Base-by-base conservation (phyloP, 495 filamentous ascomycete species). In the Tuber brumale region DNA sequence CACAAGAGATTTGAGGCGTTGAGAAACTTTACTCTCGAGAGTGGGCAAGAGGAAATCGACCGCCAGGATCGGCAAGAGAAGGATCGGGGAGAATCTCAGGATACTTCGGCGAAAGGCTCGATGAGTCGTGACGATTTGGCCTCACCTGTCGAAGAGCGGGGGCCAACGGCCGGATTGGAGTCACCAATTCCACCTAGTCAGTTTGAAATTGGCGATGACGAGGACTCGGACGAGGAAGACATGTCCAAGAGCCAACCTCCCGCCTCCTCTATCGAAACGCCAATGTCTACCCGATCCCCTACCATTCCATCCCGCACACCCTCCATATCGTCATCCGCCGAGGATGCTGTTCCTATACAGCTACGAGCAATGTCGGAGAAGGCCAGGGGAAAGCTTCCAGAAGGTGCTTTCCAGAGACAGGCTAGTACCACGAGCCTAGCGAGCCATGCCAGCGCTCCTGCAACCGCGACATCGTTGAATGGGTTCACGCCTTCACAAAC, bases 321-420 rank as follows among this genome's bases (percentile, higher is more conserved):
- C 9, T 97, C 94, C 0, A 84, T 91, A 23, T 90, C 92, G 23
- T 94, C 89, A 0, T 88, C 88, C 2, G 85, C 89, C 1, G 95
- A 97, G 75, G 93, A 95, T 80, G 91, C 92, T 39, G 89, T 97
- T 18, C 93, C 94, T n/a, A 86, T 91, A 46, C 95, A 97, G 80
- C 83, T 96, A n/a, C 89, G 93, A 70, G 95, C 94, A 70, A 99
- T 98, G 94, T 97, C 95, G 16, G 95, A 99, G 84, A 99, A 98
- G 82, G 96, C 95, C 41, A 87, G 95, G 71, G 95, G 95, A 12
- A 99, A 99, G 83, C 93, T 95, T 89, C 96, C 96, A n/a, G 94
- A 92, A 16, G 92, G 93, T 4, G 88, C 92, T 89, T 97, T 99
- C 83, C 97, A 94, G 4, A 87, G 96, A 12, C 95, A 97, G 82